phyloP scores from a whole-genome alignment of 2,329 filamentous ascomycete genomes.

The Nothopassalora personata region DNA sequence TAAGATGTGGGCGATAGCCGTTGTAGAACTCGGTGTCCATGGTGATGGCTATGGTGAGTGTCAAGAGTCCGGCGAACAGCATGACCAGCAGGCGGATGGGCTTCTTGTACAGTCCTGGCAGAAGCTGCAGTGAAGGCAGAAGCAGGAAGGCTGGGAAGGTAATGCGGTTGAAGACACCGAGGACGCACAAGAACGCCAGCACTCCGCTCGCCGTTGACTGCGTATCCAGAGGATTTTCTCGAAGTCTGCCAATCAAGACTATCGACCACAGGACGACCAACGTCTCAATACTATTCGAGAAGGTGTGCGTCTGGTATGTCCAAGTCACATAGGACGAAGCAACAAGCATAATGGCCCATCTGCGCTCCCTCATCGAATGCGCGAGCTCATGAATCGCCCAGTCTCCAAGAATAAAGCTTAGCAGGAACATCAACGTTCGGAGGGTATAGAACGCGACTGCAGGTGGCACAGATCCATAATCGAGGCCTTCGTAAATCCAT shows the following conservation, averaged over 20 bases:
- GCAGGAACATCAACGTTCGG: slow-evolving; percentile 82
- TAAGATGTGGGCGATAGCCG: slow-evolving; percentile 62
- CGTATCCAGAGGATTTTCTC: slow-evolving; percentile 70
- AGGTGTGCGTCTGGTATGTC: slow-evolving; percentile 97
- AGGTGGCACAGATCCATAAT: slow-evolving; percentile 73
- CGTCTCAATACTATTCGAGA: slow-evolving; percentile 96
- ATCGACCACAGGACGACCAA: slow-evolving; percentile 88
- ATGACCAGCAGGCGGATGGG: slow-evolving; percentile 45
- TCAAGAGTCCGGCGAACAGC: slow-evolving; percentile 59
- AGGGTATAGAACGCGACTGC: slow-evolving; percentile 84
- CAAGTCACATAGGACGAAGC: slow-evolving; percentile 97
- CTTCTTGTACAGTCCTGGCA: slow-evolving; percentile 81
- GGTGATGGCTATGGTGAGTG: slow-evolving; percentile 68
- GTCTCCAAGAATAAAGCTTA: slow-evolving; percentile 95
- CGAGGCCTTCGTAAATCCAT: slow-evolving; percentile 86
- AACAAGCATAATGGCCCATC: slow-evolving; percentile 72
- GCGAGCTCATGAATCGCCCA: slow-evolving; percentile 95
- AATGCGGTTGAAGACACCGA: slow-evolving; percentile 92
- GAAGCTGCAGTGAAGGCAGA: slow-evolving; percentile 73
- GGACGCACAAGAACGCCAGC: slow-evolving; percentile 73
- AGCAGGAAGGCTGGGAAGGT: slow-evolving; percentile 92
- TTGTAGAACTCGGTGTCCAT: slow-evolving; percentile 84
- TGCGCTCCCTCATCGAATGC: slow-evolving; percentile 64
- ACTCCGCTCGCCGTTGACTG: slow-evolving; percentile 70
- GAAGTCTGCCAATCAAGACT: slow-evolving; percentile 82